Evolutionary conservation across 768 basidiomycete species (phyloP), one percentile per base, ranked within the genome.

Genomic region (Tephrocybe sp.): DNA sequence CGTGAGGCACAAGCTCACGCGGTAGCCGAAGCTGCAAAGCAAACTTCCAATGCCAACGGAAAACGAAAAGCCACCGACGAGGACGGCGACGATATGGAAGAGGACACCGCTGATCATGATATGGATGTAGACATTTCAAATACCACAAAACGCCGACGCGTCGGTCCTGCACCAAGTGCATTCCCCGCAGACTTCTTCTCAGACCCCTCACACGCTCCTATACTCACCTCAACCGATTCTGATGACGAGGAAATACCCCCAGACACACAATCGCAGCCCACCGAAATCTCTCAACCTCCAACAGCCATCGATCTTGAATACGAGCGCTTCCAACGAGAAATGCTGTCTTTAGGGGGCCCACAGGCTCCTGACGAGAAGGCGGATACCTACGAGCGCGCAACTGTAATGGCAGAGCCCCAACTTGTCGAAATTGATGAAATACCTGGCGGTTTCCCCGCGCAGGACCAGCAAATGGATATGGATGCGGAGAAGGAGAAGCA

Each of bases 111-210:
- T 37, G 53, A 58, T 41, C n/a, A n/a, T n/a, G n/a, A n/a, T n/a
- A n/a, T n/a, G n/a, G n/a, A n/a, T n/a, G n/a, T n/a, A n/a, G n/a
- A n/a, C n/a, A n/a, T n/a, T n/a, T 53, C 55, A 50, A 47, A 44
- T 22, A 56, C 34, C 13, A 42, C 45, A 11, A 59, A 59, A 47
- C 49, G 58, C 24, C 52, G 52, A 40, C 52, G 55, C 32, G 40
- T 56, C 19, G 55, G 53, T 5, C 44, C 52, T 30, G 44, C 52
- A n/a, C 46, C 55, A 12, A 38, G 50, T 42, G 67, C 64, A 2
- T 79, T 90, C 45, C 88, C 89, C 6, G 62, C 69, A 1, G 83
- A 87, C 65, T 92, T 92, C 72, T 92, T 92, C 71, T 89, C 89
- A n/a, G 86, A 92, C 59, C 77, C 84, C 12, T 79, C 78, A 13